Base-by-base conservation (phyloP, 805 yeast species). In the Starmerella scarabaei region DNA sequence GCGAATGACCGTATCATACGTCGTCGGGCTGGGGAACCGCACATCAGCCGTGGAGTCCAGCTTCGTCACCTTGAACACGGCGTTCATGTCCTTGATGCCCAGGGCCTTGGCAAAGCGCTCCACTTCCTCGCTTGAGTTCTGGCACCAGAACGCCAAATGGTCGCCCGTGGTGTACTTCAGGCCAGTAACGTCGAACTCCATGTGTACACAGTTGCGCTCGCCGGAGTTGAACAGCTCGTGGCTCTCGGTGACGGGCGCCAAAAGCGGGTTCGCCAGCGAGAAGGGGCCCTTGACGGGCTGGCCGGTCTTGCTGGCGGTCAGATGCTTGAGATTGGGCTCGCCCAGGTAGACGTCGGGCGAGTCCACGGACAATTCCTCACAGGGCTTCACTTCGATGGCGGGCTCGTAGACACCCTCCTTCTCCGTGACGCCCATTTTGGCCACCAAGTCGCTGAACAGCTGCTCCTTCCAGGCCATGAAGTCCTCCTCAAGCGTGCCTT, bases 401-500 rank as follows among this genome's bases (percentile, higher is more conserved):
- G 98, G 84, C 59, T 82, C 83, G 54, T 83, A 88, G 15, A 60
- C 66, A 47, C 78, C 70, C 49, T 85, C 95, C 48, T 73, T 81
- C 62, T 86, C 96, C 51, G 79, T 77, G 41, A 88, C 66, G 44
- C 72, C 65, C 54, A 83, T 67, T 37, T 71, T 65, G 44, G 69
- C 69, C 53, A 77, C 75, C 61, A 86, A 67, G 3, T 71, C 59
- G 14, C 75, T 81, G 52, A 84, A 72, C 43, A 79, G 66, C 12
- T 64, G 60, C 47, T 86, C 96, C 62, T 86, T 91, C 98, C 98
- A 88, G 34, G 85, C 66, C 56, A 91, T 63, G 60, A 74, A 88
- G 62, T 91, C 97, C 62, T 88, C 98, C 60, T 88, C 97, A 69
- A 88, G 75, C 40, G 94, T 74, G 38, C 93, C 97, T 46, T 72